Evolutionary conservation across 2,329 filamentous ascomycete genomes (phyloP).

Genomic region (Penicillium sp.): DNA sequence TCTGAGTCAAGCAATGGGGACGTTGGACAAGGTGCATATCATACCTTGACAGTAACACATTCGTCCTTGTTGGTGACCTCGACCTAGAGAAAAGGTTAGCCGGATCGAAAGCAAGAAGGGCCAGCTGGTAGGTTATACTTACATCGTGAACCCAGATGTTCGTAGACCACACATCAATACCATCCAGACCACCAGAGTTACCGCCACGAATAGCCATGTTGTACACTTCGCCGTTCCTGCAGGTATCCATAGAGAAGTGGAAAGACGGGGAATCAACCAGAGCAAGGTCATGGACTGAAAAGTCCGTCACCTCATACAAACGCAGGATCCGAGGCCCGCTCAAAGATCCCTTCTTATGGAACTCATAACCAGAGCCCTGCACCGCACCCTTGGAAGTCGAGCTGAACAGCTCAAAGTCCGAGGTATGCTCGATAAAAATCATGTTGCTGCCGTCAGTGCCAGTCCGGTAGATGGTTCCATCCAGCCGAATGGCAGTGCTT

Average conservation of each 20-base stretch:
- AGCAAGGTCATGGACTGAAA: constrained; percentile 57
- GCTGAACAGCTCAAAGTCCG: constrained; percentile 62
- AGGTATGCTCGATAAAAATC: constrained; percentile 58
- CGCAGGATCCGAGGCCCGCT: constrained; percentile 55
- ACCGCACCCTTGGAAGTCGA: constrained; percentile 59
- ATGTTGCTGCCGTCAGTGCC: constrained; percentile 59
- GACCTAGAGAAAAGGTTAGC: constrained; percentile 37
- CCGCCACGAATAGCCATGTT: constrained; percentile 62
- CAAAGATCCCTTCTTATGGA: constrained; percentile 50
- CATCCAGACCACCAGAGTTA: constrained; percentile 61
- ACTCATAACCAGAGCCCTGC: constrained; percentile 60
- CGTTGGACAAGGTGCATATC: not conserved
- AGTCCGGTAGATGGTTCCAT: constrained; percentile 61
- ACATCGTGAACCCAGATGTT: constrained; percentile 66
- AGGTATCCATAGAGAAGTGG: constrained; percentile 59
- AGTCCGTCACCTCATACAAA: constrained; percentile 53
- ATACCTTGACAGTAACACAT: constrained; percentile 62
- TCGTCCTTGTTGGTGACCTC: constrained; percentile 69
- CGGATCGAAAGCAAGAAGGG: not conserved
- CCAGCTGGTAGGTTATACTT: constrained; percentile 11
- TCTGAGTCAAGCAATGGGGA: not conserved
- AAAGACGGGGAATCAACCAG: constrained; percentile 59
- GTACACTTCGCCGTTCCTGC: constrained; percentile 60
- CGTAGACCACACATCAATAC: constrained; percentile 60
- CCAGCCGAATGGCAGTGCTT: constrained; percentile 59